A percentile compares a stretch with the other conserved stretches of the same genome.
Evolutionary conservation across 768 basidiomycete genomes (phyloP).

Genomic region (Mycena vulgaris): DNA sequence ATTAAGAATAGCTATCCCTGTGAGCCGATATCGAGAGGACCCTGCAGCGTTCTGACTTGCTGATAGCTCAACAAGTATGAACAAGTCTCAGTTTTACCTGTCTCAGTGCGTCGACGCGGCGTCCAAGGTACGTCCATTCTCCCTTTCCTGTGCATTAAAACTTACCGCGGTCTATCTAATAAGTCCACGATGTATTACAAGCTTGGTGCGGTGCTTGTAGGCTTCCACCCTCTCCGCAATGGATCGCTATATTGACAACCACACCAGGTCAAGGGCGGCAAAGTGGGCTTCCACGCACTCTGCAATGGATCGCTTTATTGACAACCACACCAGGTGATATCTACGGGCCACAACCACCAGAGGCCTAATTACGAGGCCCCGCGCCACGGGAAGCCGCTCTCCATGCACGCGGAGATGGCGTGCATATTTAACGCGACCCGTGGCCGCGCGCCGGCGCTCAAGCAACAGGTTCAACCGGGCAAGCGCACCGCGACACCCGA

Average conservation of each 20-base stretch:
- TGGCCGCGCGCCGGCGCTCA: conserved; percentile 66
- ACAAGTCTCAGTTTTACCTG: conserved; percentile 66
- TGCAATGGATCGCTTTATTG: background rate
- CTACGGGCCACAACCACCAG: conserved; percentile 69
- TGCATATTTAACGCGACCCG: conserved; percentile 67
- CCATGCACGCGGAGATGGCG: conserved; percentile 75
- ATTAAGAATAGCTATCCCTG: conserved; percentile 32
- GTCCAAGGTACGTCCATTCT: conserved; percentile 50
- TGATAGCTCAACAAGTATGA: conserved; percentile 48
- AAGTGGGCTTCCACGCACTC: too few relatives aligned
- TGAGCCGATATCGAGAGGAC: conserved; percentile 46
- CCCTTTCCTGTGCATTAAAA: background rate
- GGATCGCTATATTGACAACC: background rate
- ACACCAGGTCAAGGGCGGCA: conserved; percentile 67
- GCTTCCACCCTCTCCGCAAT: background rate
- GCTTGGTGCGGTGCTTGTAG: conserved; percentile 59
- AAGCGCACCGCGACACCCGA: conserved; percentile 18
- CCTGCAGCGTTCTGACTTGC: background rate
- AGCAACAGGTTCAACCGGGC: conserved; percentile 66
- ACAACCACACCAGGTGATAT: conserved; percentile 49
- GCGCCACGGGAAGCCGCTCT: conserved; percentile 57
- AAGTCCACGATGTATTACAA: conserved; percentile 63
- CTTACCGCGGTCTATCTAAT: conserved; percentile 30
- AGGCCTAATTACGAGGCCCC: conserved; percentile 66
- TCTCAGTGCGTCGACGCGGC: conserved; percentile 66